These are phyloP conservation scores for Cronartium ribicola DNA, from an alignment of 1,284 basidiomycete genomes.

Conservation along the genomic window DNA sequence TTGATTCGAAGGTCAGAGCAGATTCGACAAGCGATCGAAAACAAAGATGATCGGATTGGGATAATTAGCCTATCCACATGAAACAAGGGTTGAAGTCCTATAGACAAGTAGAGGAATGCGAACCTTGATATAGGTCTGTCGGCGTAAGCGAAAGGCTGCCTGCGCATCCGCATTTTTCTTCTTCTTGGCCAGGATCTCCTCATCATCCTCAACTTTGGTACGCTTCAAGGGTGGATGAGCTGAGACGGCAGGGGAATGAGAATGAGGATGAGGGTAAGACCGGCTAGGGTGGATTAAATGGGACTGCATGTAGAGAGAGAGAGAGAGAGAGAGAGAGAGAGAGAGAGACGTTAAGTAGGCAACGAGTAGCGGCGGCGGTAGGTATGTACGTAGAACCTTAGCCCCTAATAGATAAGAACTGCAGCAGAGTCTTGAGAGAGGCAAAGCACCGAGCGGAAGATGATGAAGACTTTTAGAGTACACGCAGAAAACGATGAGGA, in stretches of 20 bases:
- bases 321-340: too few species aligned
- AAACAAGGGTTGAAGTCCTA: background rate
- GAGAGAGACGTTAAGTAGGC: too few species aligned
- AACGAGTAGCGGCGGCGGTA: too few species aligned
- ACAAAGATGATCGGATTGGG: background rate
- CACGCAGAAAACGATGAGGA: too few species aligned
- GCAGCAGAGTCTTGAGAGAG: too few species aligned
- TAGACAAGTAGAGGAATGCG: background rate
- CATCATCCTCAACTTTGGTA: constrained; percentile 10
- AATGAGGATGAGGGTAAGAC: too few species aligned
- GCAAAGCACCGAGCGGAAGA: too few species aligned
- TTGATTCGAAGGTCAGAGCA: background rate
- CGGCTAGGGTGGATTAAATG: too few species aligned
- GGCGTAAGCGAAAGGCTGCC: constrained; percentile 32
- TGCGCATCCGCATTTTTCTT: constrained; percentile 41
- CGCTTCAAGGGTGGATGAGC: background rate
- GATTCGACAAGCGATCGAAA: background rate
- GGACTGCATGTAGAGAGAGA: too few species aligned
- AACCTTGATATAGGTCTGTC: constrained; percentile 39
- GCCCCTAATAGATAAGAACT: too few species aligned
- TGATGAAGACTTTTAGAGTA: too few species aligned
- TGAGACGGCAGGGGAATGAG: background rate
- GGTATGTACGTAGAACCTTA: too few species aligned
- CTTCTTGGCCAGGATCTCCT: constrained; percentile 26
- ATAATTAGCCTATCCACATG: background rate